phyloP scores from a whole-genome alignment of 164 flowering plant species.

The Magnolia changhungtana region DNA sequence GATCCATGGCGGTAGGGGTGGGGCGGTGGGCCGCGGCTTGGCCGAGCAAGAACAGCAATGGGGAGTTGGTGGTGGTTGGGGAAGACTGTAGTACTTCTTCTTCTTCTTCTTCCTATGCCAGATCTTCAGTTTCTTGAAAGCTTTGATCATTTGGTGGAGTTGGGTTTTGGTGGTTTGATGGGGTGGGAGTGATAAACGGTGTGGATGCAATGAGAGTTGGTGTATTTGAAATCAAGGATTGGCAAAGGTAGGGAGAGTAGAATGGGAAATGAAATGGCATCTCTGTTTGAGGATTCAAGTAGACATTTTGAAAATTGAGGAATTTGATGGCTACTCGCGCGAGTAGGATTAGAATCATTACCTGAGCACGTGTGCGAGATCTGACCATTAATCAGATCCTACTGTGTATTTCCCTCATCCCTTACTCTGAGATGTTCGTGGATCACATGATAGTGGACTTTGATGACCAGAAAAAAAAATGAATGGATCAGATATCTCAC shows the following conservation, averaged over 20 bases:
- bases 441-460: too few relatives aligned
- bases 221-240: too few relatives aligned
- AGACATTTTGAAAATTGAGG: too few relatives aligned
- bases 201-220: neutral
- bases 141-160: conserved; percentile 23
- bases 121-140: conserved; percentile 37
- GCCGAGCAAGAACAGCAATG: conserved; percentile 14
- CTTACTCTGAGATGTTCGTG: too few relatives aligned
- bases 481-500: too few relatives aligned
- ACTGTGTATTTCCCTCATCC: too few relatives aligned
- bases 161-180: neutral
- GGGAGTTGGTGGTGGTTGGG: conserved; percentile 7
- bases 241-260: neutral
- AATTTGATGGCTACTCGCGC: too few relatives aligned
- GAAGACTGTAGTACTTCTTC: conserved; percentile 9
- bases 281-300: too few relatives aligned
- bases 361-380: too few relatives aligned
- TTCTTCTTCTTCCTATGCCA: conserved; percentile 41
- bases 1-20: conserved; percentile 44
- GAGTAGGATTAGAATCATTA: too few relatives aligned
- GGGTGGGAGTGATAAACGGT: neutral
- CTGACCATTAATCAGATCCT: too few relatives aligned
- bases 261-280: neutral
- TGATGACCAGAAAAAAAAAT: too few relatives aligned
- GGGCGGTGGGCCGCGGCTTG: conserved; percentile 35